phyloP scores from a whole-genome alignment of 2,329 filamentous ascomycete species.

The Elsinoe australis region DNA sequence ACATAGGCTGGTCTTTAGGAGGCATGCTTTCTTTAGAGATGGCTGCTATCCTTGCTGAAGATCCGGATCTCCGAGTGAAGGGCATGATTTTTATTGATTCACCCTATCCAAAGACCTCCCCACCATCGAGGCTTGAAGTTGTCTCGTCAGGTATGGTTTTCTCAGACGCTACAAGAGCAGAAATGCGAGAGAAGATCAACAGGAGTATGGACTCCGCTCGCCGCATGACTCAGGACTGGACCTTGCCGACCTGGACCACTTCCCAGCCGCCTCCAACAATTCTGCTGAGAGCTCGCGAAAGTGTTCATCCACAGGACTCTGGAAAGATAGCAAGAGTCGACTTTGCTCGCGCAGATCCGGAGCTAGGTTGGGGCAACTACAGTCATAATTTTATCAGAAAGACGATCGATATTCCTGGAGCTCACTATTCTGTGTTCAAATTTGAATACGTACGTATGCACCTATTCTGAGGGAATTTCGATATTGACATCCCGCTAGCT shows the following conservation, averaged over 20 bases:
- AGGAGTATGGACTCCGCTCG: conserved; percentile 6
- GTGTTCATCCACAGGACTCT: background rate
- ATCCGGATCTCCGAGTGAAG: background rate
- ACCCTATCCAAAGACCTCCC: background rate
- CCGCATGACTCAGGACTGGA: background rate
- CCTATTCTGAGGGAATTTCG: background rate
- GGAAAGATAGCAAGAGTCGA: conserved; percentile 1
- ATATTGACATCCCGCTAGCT: background rate
- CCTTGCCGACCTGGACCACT: background rate
- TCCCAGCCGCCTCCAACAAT: conserved; percentile 6
- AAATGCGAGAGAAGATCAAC: conserved; percentile 11
- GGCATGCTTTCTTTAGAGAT: conserved; percentile 14
- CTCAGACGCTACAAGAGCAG: background rate
- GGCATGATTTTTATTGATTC: conserved; percentile 10
- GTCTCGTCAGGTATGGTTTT: background rate
- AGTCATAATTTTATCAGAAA: background rate
- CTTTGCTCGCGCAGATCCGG: background rate
- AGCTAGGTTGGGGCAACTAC: conserved; percentile 4
- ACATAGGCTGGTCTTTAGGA: conserved; percentile 11
- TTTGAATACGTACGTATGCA: conserved; percentile 9
- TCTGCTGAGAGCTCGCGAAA: conserved; percentile 2
- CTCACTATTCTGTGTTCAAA: conserved; percentile 10
- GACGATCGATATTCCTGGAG: background rate
- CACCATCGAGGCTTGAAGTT: background rate
- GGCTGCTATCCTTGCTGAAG: background rate